Evolutionary conservation across 1,284 basidiomycete genomes (phyloP), one percentile per base, ranked within the genome.

Genomic region (Fomitopsis schrenkii): DNA sequence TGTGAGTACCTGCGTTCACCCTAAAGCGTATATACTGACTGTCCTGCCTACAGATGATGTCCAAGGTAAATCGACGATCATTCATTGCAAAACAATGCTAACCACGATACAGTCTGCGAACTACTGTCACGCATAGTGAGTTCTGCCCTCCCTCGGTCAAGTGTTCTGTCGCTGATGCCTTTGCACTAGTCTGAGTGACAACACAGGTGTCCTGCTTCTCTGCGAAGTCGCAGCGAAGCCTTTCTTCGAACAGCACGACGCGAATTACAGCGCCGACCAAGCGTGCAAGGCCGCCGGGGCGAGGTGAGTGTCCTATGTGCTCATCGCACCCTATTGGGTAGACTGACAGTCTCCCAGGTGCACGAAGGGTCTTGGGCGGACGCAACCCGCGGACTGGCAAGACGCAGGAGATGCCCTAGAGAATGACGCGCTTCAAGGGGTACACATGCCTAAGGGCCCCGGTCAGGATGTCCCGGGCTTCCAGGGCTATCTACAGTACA

Each of bases 211-310:
- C 19, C 74, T 87, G 12, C 77, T 87, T 19, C 78, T 86, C 5
- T 86, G 84, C 67, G 85, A 86, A 65, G 83, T 85, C 22, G 84
- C 80, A 2, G 83, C 76, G 4, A 81, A 82, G 63, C 85, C 85
- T 0, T 83, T 82, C 74, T 76, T 80, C 66, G 85, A 86, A 66
- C 76, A 74, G 59, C 67, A 64, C 19, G 35, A 76, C 46, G 79
- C 81, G n/a, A 77, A 82, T 66, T 86, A 83, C 67, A 68, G 80
- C 61, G 85, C 84, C 10, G 80, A 80, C 66, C 61, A 73, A 42
- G 77, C 75, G 35, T 86, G 84, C 73, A 83, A 81, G 66, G 67
- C 68, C 4, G 71, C 71, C 6, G 66, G 68, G 15, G 74, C 74
- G 57, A 66, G 74, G 76, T 77, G 59, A 19, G 72, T 67, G 8